Evolutionary conservation across 2,329 filamentous ascomycete genomes (phyloP).

Genomic region (Cladosporium sp.): DNA sequence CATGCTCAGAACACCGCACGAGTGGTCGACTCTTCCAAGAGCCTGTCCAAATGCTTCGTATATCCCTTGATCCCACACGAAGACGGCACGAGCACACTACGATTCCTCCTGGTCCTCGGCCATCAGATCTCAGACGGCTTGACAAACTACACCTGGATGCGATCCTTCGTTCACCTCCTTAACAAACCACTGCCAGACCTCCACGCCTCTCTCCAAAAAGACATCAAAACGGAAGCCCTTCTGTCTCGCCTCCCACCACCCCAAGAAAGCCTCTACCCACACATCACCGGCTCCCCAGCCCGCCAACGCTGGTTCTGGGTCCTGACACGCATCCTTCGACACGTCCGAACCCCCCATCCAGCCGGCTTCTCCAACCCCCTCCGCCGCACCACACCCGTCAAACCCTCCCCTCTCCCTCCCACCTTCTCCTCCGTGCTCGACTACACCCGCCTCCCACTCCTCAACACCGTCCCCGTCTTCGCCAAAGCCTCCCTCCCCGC

Average conservation of each 20-base stretch:
- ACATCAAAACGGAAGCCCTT: slow-evolving; percentile 23
- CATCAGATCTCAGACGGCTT: slow-evolving; percentile 46
- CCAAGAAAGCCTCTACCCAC: slow-evolving; percentile 46
- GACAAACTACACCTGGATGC: slow-evolving; percentile 39
- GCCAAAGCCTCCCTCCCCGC: slow-evolving; percentile 31
- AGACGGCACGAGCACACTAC: slow-evolving; percentile 29
- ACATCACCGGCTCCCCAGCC: slow-evolving; percentile 34
- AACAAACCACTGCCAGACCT: slow-evolving; percentile 28
- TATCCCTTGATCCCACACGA: slow-evolving; percentile 28
- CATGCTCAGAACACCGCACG: slow-evolving; percentile 40
- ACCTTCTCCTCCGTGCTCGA: slow-evolving; percentile 36
- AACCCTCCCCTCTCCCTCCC: slow-evolving; percentile 25
- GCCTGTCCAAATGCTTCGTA: slow-evolving; percentile 38
- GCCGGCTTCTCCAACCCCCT: slow-evolving; percentile 40
- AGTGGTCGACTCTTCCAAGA: slow-evolving; percentile 34
- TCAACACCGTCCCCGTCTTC: slow-evolving; percentile 33
- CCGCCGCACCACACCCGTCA: slow-evolving; percentile 16
- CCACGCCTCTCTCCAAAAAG: slow-evolving; percentile 18
- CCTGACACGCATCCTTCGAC: slow-evolving; percentile 40
- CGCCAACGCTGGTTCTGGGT: slow-evolving; percentile 46
- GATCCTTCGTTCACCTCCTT: slow-evolving; percentile 37
- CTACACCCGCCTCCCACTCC: slow-evolving; percentile 35
- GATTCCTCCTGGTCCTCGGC: slow-evolving; percentile 38
- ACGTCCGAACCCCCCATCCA: slow-evolving; percentile 37
- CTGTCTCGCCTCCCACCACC: slow-evolving; percentile 35